Conservation (phyloP, 345 rosid species). For the Brassica juncea region DNA sequence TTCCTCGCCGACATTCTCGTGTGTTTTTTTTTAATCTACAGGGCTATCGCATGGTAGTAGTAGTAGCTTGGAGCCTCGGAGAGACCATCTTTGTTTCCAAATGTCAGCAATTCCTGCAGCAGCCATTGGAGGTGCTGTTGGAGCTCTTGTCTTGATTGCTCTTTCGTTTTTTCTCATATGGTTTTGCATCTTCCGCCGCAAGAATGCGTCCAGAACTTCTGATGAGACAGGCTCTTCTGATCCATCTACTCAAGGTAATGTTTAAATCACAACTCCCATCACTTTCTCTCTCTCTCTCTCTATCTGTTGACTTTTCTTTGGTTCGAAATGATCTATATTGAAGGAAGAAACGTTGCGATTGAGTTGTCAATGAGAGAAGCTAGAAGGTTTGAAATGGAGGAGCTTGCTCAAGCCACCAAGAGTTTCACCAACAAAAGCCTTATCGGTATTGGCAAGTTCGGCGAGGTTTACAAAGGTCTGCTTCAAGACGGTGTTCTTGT, state of each 20-base stretch:
- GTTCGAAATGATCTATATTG: conserved; percentile 20
- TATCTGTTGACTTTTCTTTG: conserved; percentile 21
- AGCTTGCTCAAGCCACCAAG: conserved; percentile 81
- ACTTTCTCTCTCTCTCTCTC: conserved; percentile 2
- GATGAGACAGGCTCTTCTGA: conserved; percentile 93
- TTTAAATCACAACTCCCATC: conserved; percentile 60
- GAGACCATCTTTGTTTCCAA: conserved; percentile 29
- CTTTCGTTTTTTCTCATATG: conserved; percentile 54
- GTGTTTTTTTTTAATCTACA: background rate
- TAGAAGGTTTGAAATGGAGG: conserved; percentile 80
- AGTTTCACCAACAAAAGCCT: conserved; percentile 67
- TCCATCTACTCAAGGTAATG: conserved; percentile 75
- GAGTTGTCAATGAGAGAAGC: conserved; percentile 77
- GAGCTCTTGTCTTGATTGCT: conserved; percentile 82
- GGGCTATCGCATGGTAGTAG: conserved; percentile 37
- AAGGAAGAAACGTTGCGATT: conserved; percentile 67
- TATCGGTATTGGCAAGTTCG: conserved; percentile 87
- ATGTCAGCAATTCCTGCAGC: conserved; percentile 85
- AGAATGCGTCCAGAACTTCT: conserved; percentile 61
- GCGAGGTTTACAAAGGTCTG: conserved; percentile 88
- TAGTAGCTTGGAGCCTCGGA: conserved; percentile 41
- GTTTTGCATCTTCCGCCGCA: conserved; percentile 58
- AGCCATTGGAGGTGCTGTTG: conserved; percentile 89
- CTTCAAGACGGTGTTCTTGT: conserved; percentile 92
- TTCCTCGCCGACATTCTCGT: conserved; percentile 37